Evolutionary conservation across 768 basidiomycete species (phyloP), one percentile per base, ranked within the genome.

Genomic region (Vararia minispora): DNA sequence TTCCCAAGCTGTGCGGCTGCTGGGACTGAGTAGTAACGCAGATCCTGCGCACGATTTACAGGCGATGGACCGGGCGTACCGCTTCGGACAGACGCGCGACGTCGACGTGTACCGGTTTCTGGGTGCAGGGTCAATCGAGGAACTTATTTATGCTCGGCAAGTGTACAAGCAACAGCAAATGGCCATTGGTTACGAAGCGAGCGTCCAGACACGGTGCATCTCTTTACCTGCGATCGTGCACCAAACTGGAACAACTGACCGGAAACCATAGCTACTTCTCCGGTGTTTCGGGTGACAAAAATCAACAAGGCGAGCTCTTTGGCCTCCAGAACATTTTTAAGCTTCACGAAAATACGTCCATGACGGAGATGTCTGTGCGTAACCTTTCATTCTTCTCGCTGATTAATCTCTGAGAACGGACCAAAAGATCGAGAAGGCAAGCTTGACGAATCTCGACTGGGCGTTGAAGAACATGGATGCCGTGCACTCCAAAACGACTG

Each of bases 11-110:
- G n/a, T n/a, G n/a, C n/a, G n/a, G n/a, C n/a, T n/a, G n/a, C n/a
- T n/a, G n/a, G n/a, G n/a, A n/a, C n/a, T n/a, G n/a, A n/a, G n/a
- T n/a, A n/a, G n/a, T n/a, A n/a, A n/a, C 5, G 6, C 42, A 92
- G 89, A 97, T 59, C 94, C 94, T 5, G 88, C 92, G 0, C 86
- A 95, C 49, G 94, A 99, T 54, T 60, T 97, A 6, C 94, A 89
- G 55, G 87, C 88, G 2, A 87, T 87, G 82, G 88, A 89, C 43
- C 66, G 79, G 39, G 86, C 85, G 1, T 90, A 81, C 53, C 74
- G 86, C 5, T 84, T 88, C 43, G 90, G 90, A 11, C 90, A 94
- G 57, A 76, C 70, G 1, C 79, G 88, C 14, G 80, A 91, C 49
- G 90, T 94, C 16, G 66, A 72, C 1, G 88, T 92, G 1, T 88